Percentiles rank a stretch among this genome's conserved stretches.
These are phyloP conservation scores for Pleurotus platypus DNA, from an alignment of 768 basidiomycete genomes.

Conservation along the genomic window DNA sequence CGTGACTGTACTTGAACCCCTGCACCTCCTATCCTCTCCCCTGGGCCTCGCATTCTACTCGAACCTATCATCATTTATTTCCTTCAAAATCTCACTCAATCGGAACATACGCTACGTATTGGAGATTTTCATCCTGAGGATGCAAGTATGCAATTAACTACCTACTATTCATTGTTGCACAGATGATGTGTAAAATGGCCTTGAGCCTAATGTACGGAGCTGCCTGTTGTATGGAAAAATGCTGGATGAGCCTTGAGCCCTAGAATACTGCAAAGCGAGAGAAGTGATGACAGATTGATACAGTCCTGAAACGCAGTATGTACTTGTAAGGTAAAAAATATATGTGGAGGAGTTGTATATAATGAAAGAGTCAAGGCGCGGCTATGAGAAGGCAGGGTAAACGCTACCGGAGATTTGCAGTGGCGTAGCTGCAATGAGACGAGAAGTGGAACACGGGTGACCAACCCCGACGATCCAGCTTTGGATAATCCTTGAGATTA, in stretches of 20 bases:
- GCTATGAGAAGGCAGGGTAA: neutral
- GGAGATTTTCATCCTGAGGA: too few species aligned
- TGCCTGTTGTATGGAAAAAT: neutral
- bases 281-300: neutral
- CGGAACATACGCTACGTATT: too few species aligned
- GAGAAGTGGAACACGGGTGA: too few species aligned
- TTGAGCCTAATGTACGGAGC: conserved; percentile 1
- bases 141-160: conserved; percentile 1
- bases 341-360: conserved; percentile 3
- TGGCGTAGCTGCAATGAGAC: neutral
- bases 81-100: too few species aligned
- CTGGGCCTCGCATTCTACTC: too few species aligned
- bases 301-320: conserved; percentile 2
- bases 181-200: neutral
- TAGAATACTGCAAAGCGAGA: conserved; percentile 3
- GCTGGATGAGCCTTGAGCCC: conserved; percentile 6
- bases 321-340: neutral
- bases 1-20: too few species aligned
- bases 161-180: conserved; percentile 2
- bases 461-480: too few species aligned
- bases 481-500: too few species aligned
- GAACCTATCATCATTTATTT: too few species aligned
- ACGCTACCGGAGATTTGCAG: neutral
- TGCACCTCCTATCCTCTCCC: too few species aligned
- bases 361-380: neutral